Percentiles rank a stretch among this genome's conserved stretches.
Evolutionary conservation across 176 grass and related monocot species (phyloP).

Genomic region (Musa acuminata): DNA sequence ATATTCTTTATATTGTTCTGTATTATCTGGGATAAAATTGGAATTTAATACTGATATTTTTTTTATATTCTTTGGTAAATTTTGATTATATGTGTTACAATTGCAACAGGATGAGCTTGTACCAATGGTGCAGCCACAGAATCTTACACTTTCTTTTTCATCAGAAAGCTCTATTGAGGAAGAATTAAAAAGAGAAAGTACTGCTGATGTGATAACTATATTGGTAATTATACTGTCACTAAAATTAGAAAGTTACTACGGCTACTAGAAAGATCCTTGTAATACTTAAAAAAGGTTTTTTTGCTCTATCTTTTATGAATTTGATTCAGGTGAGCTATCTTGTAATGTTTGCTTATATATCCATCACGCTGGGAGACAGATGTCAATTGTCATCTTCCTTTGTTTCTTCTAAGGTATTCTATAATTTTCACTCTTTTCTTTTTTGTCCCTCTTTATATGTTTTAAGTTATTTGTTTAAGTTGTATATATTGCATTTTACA

Average conservation of each 20-base stretch:
- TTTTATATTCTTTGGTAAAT: background rate
- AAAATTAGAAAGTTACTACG: background rate
- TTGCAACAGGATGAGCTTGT: constrained; percentile 64
- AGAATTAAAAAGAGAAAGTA: constrained; percentile 88
- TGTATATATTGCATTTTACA: background rate
- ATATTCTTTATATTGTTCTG: too few species aligned
- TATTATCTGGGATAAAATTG: too few species aligned
- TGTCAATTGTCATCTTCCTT: constrained; percentile 47
- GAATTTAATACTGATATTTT: background rate
- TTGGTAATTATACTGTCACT: constrained; percentile 39
- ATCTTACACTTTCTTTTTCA: constrained; percentile 88
- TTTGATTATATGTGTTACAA: background rate
- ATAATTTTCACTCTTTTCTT: background rate
- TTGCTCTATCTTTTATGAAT: constrained; percentile 30
- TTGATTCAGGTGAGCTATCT: constrained; percentile 89
- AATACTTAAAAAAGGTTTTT: constrained; percentile 17
- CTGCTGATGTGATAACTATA: constrained; percentile 87
- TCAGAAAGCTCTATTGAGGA: constrained; percentile 91
- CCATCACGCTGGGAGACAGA: constrained; percentile 72
- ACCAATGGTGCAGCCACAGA: constrained; percentile 71
- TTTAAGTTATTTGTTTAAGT: background rate
- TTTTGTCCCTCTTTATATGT: background rate
- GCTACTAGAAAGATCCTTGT: background rate
- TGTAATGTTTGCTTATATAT: constrained; percentile 97
- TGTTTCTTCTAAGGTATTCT: constrained; percentile 95